A percentile compares a stretch with the other conserved stretches of the same genome.
Conservation (phyloP, 768 basidiomycete genomes). For the Lanmaoa pseudosensibilis region DNA sequence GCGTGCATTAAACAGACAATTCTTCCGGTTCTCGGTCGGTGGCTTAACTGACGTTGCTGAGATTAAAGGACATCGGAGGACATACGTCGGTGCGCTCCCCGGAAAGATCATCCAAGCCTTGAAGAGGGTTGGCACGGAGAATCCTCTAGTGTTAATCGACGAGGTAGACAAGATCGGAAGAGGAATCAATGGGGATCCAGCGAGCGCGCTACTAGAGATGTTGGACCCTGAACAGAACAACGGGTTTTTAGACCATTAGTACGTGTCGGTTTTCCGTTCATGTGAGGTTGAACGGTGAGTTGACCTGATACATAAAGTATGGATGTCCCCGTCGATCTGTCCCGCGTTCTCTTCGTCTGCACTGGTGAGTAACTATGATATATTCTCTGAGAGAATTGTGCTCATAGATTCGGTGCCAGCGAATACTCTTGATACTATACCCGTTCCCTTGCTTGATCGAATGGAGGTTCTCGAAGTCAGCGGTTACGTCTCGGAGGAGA, state of each 20-base stretch:
- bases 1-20: conserved; percentile 83
- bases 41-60: conserved; percentile 97
- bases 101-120: conserved; percentile 95
- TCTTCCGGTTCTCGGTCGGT: conserved; percentile 96
- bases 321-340: conserved; percentile 96
- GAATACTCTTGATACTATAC: conserved; percentile 91
- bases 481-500: conserved; percentile 94
- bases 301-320: conserved; percentile 55
- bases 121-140: conserved; percentile 91
- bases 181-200: conserved; percentile 89
- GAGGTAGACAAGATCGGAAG: conserved; percentile 96
- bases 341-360: conserved; percentile 95
- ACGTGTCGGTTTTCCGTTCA: conserved; percentile 32
- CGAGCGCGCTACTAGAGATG: conserved; percentile 90
- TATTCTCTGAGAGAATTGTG: neutral
- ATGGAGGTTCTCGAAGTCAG: conserved; percentile 97
- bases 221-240: conserved; percentile 94
- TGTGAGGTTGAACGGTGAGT: neutral
- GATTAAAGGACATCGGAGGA: conserved; percentile 96
- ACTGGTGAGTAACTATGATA: conserved; percentile 48
- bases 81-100: conserved; percentile 93
- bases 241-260: conserved; percentile 95
- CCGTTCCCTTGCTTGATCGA: conserved; percentile 88
- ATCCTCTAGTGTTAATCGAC: conserved; percentile 91
- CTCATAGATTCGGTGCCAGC: conserved; percentile 41